phyloP scores from a whole-genome alignment of 495 filamentous ascomycete genomes.

The Aspergillus bertholletiae region DNA sequence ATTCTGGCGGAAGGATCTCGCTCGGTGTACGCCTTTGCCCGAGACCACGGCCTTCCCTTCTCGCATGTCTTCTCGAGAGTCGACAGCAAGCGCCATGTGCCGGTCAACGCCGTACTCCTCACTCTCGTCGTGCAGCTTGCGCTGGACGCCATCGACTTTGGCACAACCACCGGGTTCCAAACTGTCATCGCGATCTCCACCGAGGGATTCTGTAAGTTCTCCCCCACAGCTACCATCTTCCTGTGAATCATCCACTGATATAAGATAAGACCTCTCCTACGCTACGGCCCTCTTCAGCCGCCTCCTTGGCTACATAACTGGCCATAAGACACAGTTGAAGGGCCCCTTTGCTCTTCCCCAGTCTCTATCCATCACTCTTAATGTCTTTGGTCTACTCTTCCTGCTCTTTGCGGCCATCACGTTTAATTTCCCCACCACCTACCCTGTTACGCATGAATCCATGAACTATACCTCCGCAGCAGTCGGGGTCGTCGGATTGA shows the following conservation, averaged over 20 bases:
- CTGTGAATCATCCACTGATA: too few relatives aligned
- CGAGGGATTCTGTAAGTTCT: conserved; percentile 52
- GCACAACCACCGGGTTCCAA: conserved; percentile 53
- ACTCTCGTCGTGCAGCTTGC: conserved; percentile 49
- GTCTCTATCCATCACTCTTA: conserved; percentile 43
- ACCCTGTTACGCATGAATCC: conserved; percentile 45
- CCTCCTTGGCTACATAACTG: conserved; percentile 45
- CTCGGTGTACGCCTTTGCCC: conserved; percentile 46
- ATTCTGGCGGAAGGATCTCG: conserved; percentile 45
- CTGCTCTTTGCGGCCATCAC: conserved; percentile 52
- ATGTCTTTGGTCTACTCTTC: conserved; percentile 49
- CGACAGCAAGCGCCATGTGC: conserved; percentile 36
- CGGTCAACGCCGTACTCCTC: conserved; percentile 48
- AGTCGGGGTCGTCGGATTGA: conserved; percentile 49
- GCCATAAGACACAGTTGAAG: conserved; percentile 25
- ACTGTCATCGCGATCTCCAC: conserved; percentile 56
- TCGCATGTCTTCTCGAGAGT: conserved; percentile 40
- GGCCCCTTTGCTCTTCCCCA: conserved; percentile 27
- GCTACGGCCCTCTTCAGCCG: conserved; percentile 52
- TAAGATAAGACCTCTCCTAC: conserved; percentile 59
- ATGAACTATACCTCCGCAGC: conserved; percentile 62
- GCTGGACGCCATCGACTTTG: conserved; percentile 55
- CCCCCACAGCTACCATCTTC: not conserved
- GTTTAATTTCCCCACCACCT: conserved; percentile 54
- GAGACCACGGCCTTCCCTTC: conserved; percentile 48